Conservation (phyloP, 139 green algal species). For the Closterium sp. region DNA sequence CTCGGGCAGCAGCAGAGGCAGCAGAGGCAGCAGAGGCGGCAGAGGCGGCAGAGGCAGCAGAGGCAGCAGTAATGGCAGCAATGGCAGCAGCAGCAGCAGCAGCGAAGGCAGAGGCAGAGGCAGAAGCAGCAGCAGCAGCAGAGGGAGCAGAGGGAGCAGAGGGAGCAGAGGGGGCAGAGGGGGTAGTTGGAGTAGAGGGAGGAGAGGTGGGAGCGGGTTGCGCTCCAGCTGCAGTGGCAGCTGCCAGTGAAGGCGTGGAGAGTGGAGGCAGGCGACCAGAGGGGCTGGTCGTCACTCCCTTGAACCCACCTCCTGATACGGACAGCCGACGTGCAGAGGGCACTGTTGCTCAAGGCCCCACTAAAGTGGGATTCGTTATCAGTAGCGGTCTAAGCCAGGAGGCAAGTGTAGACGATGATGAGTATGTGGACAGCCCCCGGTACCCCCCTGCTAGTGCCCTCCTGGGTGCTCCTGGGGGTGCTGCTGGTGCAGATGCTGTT, state of each 20-base stretch:
- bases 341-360: not conserved
- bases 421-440: not conserved
- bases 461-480: not conserved
- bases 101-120: no score
- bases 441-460: not conserved
- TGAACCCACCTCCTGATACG: not conserved
- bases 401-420: not conserved
- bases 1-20: not conserved
- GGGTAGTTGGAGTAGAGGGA: not conserved
- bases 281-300: not conserved
- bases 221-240: not conserved
- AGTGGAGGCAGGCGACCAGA: not conserved
- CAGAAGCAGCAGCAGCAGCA: not conserved
- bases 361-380: not conserved
- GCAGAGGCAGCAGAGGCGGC: not conserved
- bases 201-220: not conserved
- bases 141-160: not conserved
- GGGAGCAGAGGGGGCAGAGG: not conserved
- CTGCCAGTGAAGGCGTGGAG: not conserved
- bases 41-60: not conserved
- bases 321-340: not conserved
- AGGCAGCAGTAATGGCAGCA: no score
- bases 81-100: no score
- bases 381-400: not conserved
- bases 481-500: not conserved